Percentiles rank a stretch among this genome's conserved stretches.
Conservation (phyloP, 257 asterid genomes). For the Apocynum venetum region DNA sequence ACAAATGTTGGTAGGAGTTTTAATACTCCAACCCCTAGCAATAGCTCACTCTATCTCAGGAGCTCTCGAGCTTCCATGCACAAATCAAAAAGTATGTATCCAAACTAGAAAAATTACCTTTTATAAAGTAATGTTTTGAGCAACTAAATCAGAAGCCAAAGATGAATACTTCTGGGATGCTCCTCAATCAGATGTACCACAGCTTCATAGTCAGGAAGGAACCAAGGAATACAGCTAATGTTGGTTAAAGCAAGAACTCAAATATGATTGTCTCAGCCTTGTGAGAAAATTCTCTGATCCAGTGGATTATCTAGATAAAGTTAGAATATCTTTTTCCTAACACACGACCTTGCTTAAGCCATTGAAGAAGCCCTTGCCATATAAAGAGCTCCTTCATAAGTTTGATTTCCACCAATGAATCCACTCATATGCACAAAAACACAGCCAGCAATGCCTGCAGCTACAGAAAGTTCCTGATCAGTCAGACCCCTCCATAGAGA, state of each 20-base stretch:
- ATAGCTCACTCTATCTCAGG: neutral
- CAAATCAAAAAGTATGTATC: neutral
- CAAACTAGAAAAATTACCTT: neutral
- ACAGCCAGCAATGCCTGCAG: conserved; percentile 28
- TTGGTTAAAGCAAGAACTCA: neutral
- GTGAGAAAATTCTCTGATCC: neutral
- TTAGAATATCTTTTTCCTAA: neutral
- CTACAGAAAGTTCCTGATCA: conserved; percentile 22
- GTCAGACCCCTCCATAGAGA: conserved; percentile 24
- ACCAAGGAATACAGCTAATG: neutral
- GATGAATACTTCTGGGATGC: neutral
- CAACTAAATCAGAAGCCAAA: neutral
- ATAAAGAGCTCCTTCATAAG: conserved; percentile 25
- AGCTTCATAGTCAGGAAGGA: conserved; percentile 1
- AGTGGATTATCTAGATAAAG: neutral
- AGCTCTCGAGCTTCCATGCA: neutral
- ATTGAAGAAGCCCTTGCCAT: conserved; percentile 27
- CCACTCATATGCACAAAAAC: conserved; percentile 32
- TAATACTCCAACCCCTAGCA: neutral
- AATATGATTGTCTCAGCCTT: neutral
- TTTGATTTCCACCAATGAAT: conserved; percentile 31
- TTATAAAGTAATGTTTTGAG: neutral
- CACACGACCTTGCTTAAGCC: conserved; percentile 11
- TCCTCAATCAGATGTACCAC: neutral
- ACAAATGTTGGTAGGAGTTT: neutral